A percentile compares a stretch with the other conserved stretches of the same genome.
phyloP scores from a whole-genome alignment of 2,329 filamentous ascomycete species.

The Trichoderma sp. region DNA sequence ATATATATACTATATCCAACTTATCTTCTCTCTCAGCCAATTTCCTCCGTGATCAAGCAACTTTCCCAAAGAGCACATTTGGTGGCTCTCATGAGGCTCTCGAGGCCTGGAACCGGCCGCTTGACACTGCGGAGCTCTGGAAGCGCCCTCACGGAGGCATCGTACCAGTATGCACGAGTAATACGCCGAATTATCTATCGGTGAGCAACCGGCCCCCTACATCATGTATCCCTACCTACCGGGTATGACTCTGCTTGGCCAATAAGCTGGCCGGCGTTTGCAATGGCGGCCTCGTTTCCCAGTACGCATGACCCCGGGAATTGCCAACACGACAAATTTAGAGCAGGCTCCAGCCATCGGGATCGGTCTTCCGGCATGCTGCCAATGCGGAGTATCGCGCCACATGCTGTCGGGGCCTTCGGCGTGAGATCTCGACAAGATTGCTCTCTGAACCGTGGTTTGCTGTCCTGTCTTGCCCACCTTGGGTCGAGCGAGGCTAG shows the following conservation, averaged over 20 bases:
- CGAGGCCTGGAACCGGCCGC: neutral
- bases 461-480: neutral
- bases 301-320: conserved; percentile 11
- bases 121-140: neutral
- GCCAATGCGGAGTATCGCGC: neutral
- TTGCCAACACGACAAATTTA: neutral
- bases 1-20: too few species aligned
- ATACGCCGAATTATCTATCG: neutral
- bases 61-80: neutral
- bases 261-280: neutral
- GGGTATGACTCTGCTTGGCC: neutral
- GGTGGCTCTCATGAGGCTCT: neutral
- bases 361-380: neutral
- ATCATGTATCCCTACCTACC: neutral
- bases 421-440: neutral
- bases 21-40: too few species aligned
- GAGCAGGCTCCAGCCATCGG: neutral
- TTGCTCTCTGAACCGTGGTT: neutral
- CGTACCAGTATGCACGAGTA: neutral
- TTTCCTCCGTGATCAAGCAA: neutral
- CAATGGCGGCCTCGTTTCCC: neutral
- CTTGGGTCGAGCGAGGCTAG: neutral
- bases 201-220: conserved; percentile 9
- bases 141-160: neutral
- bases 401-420: neutral